phyloP scores from a whole-genome alignment of 2,329 filamentous ascomycete species.

The Pseudocercospora vitis region DNA sequence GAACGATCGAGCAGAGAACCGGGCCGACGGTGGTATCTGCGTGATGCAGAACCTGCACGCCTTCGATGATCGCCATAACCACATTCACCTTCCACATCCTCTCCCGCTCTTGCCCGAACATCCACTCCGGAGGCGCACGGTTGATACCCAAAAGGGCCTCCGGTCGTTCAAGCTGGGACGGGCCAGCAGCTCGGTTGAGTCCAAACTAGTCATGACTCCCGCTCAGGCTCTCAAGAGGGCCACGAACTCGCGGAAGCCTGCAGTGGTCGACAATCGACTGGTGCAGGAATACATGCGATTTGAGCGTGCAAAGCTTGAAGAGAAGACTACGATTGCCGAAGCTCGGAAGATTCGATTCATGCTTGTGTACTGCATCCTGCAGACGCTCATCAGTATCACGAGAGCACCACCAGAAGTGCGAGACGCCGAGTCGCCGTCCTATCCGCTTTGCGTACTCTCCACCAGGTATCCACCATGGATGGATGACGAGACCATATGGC shows the following conservation, averaged over 20 bases:
- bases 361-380: constrained; percentile 69
- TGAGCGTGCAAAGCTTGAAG: constrained; percentile 61
- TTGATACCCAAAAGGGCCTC: constrained; percentile 30
- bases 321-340: constrained; percentile 62
- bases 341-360: constrained; percentile 78
- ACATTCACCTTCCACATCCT: constrained; percentile 61
- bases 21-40: constrained; percentile 64
- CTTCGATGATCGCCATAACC: constrained; percentile 64
- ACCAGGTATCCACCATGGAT: constrained; percentile 44
- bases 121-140: constrained; percentile 24
- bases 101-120: constrained; percentile 64
- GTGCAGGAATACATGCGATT: constrained; percentile 70
- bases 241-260: constrained; percentile 46
- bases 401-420: constrained; percentile 61
- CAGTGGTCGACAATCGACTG: constrained; percentile 49
- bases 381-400: constrained; percentile 67
- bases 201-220: constrained; percentile 39
- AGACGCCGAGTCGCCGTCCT: constrained; percentile 57
- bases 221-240: constrained; percentile 55
- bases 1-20: constrained; percentile 25
- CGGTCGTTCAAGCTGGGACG: constrained; percentile 13
- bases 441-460: constrained; percentile 56
- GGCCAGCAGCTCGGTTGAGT: constrained; percentile 4
- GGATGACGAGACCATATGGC: constrained; percentile 12
- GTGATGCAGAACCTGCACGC: constrained; percentile 65